These are phyloP conservation scores for Lentithecium fluviatile DNA, from an alignment of 495 filamentous ascomycete genomes.

Conservation along the genomic window DNA sequence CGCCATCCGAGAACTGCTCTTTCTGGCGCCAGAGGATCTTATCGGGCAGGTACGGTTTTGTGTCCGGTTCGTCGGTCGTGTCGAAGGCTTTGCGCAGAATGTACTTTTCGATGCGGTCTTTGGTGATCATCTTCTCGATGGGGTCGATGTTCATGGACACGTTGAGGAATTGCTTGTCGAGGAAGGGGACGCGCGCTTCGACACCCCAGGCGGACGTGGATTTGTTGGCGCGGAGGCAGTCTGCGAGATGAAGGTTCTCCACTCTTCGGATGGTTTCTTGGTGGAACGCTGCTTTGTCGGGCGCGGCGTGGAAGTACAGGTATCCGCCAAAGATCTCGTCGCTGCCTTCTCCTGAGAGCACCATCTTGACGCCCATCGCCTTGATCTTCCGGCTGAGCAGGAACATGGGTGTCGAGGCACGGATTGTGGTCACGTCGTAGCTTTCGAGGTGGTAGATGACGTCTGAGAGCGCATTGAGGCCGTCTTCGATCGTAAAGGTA, in stretches of 20 bases:
- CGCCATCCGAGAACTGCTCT: conserved; percentile 98
- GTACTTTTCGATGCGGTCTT: conserved; percentile 92
- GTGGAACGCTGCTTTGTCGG: conserved; percentile 87
- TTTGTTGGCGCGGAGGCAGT: conserved; percentile 97
- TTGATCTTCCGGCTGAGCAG: conserved; percentile 97
- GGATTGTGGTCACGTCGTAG: conserved; percentile 97
- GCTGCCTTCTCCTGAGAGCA: conserved; percentile 90
- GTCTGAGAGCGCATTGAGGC: conserved; percentile 90
- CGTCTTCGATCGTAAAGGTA: conserved; percentile 96
- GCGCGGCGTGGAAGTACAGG: conserved; percentile 95
- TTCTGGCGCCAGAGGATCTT: conserved; percentile 98
- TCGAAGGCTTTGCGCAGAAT: conserved; percentile 97
- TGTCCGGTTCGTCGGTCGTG: conserved; percentile 76
- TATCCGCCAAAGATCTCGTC: conserved; percentile 99
- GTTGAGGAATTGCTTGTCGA: conserved; percentile 96
- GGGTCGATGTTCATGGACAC: conserved; percentile 90
- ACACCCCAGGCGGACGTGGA: conserved; percentile 98
- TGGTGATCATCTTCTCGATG: conserved; percentile 88
- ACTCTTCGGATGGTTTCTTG: conserved; percentile 87
- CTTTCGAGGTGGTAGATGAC: conserved; percentile 98
- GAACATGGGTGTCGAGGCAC: conserved; percentile 98
- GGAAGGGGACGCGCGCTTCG: conserved; percentile 95
- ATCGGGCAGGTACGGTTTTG: conserved; percentile 81
- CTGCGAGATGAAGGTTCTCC: conserved; percentile 91
- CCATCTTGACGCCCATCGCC: conserved; percentile 99